Evolutionary conservation across 2,329 filamentous ascomycete species (phyloP), one percentile per base, ranked within the genome.

Genomic region (Ophiostoma fasciatum): DNA sequence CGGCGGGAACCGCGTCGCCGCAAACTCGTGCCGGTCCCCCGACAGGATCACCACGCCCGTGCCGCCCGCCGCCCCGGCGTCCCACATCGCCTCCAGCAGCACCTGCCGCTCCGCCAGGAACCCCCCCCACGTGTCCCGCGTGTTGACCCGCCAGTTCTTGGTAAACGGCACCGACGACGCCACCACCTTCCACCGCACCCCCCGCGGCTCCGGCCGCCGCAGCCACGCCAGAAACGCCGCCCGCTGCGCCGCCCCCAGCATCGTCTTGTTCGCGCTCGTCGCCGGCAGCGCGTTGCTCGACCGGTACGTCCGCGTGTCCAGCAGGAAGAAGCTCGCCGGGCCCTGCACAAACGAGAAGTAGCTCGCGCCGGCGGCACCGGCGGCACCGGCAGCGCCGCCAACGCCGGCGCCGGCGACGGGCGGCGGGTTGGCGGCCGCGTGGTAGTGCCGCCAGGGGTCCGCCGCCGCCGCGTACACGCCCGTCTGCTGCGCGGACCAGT

Each of bases 11-110:
- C 78, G 75, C 0, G 88, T 96, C 1, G 88, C 87, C 2, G 82
- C 90, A 54, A 96, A 96, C 55, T 98, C 90, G 52, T 98, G 90
- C n/a, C 90, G 68, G 51, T 98, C 90, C 1, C 90, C 90, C 13
- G 81, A 90, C 10, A 98, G 64, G 11, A 96, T 64, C 4, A 94
- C 68, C 7, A 96, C 77, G 18, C 87, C 82, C 6, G 80, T 63
- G 7, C 82, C 81, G 7, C 82, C 81, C 5, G 73, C 71, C 2
- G 32, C 27, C n/a, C 82, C 78, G 1, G 81, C 77, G 42, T 82
- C 78, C 85, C 90, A 96, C 72, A 94, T 94, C 3, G 83, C 82
- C 53, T 94, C 80, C 12, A 98, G 74, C 19, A 96, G 71, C 37
- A 64, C 66, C 36, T 68, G 71, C 13, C 90, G 77, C 61, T 98